These are phyloP conservation scores for Arctostaphylos glauca DNA, from an alignment of 148 eudicot genomes.

Conservation along the genomic window DNA sequence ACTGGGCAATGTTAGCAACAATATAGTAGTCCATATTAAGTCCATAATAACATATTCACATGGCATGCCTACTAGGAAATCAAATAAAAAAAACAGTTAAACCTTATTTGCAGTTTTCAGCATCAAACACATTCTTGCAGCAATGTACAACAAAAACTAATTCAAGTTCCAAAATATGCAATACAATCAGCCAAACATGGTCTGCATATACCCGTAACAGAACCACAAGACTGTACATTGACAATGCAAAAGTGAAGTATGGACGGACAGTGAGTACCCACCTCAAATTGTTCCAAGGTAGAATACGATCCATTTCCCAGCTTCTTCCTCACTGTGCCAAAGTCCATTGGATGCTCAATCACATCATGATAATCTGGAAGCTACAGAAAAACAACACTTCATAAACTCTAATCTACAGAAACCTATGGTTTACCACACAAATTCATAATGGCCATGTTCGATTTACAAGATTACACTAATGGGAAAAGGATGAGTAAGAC, in stretches of 20 bases:
- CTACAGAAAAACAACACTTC: conserved; percentile 46
- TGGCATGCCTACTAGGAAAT: background rate
- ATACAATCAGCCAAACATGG: background rate
- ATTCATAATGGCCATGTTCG: background rate
- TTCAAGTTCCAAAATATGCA: conserved; percentile 3
- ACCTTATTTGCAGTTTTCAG: background rate
- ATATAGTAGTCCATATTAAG: background rate
- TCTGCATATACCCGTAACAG: background rate
- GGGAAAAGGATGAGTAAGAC: background rate
- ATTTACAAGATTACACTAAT: background rate
- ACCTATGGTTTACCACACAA: background rate
- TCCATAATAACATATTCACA: background rate
- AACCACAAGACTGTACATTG: background rate
- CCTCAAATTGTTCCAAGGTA: conserved; percentile 83
- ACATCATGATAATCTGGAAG: conserved; percentile 95
- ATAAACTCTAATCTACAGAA: conserved; percentile 9
- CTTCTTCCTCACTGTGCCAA: conserved; percentile 82
- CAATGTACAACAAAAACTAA: background rate
- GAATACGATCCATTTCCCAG: conserved; percentile 65
- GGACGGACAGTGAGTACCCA: conserved; percentile 25
- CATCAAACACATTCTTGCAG: background rate
- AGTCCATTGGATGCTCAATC: conserved; percentile 92
- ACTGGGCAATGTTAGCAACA: background rate
- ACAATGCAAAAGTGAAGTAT: background rate
- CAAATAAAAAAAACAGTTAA: background rate